phyloP scores from a whole-genome alignment of 768 basidiomycete species.

The Lepiota venenata region DNA sequence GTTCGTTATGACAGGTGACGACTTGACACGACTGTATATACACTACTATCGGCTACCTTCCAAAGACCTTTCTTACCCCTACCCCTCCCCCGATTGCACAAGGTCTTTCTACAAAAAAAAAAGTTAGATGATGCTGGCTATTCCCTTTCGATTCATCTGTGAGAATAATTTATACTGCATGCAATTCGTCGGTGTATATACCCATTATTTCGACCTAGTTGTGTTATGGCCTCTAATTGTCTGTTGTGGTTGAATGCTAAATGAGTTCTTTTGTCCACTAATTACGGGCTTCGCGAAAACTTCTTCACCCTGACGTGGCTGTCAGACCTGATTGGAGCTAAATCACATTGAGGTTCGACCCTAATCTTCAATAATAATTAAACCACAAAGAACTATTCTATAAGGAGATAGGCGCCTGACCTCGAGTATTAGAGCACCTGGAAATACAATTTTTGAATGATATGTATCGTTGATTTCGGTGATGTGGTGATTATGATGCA shows the following conservation, averaged over 20 bases:
- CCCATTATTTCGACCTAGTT: constrained; percentile 5
- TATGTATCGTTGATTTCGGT: not conserved
- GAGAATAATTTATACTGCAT: constrained; percentile 4
- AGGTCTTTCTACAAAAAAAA: not conserved
- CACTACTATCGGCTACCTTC: constrained; percentile 6
- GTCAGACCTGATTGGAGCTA: not conserved
- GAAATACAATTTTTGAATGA: constrained; percentile 7
- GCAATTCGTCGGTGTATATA: constrained; percentile 2
- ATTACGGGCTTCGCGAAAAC: constrained; percentile 12
- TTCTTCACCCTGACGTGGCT: constrained; percentile 8
- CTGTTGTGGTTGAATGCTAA: not conserved
- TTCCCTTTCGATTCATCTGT: not conserved
- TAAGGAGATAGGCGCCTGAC: not conserved
- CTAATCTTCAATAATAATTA: constrained; percentile 2
- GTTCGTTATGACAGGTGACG: not conserved
- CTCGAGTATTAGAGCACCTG: not conserved
- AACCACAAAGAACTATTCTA: constrained; percentile 7
- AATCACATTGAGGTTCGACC: constrained; percentile 7
- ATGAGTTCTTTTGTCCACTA: not conserved
- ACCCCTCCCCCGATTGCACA: not conserved
- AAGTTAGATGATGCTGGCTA: not conserved
- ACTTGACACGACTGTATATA: not conserved
- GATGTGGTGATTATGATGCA: not conserved
- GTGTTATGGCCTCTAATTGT: not conserved
- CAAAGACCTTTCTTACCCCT: not conserved